Evolutionary conservation across 495 filamentous ascomycete species (phyloP), one percentile per base, ranked within the genome.

Genomic region (Hypoxylon crocopeplum): DNA sequence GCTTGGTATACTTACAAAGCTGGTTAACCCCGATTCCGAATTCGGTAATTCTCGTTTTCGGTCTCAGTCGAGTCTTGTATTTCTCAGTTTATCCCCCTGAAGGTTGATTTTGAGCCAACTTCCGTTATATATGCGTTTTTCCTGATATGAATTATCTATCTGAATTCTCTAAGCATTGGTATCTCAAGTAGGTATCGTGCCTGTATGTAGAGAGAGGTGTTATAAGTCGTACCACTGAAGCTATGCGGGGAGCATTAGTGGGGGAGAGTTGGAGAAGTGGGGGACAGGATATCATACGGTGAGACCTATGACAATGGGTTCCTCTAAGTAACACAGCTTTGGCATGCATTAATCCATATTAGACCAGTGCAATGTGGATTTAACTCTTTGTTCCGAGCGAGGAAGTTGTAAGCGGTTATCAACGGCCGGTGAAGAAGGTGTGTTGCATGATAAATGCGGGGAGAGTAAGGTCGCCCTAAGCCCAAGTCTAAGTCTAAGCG

Each of bases 331-430:
- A n/a, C n/a, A n/a, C n/a, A n/a, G n/a, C n/a, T n/a, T 24, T 15
- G 17, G 11, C 39, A 44, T 39, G 22, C 19, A 38, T 17, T 38
- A 15, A 37, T 48, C 19, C 30, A 12, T 34, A n/a, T n/a, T n/a
- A n/a, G n/a, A n/a, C n/a, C n/a, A n/a, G n/a, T 41, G 22, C 12
- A 20, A 44, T 20, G 22, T 29, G 40, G 12, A 29, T 29, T 21
- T 15, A 7, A n/a, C n/a, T 15, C 17, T 30, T 34, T 15, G 32
- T 30, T 39, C 64, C 54, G 11, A 46, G 58, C 34, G 54, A 39
- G 63, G 63, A 66, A 69, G 55, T 49, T 56, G 37, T 55, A 66
- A 29, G 48, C 66, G 66, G 66, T 49, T 66, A 66, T 52, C 48
- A 20, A 39, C 59, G 59, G 52, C 47, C 53, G 61, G 67, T 27